Percentiles rank a stretch among this genome's conserved stretches.
phyloP scores from a whole-genome alignment of 2,329 filamentous ascomycete genomes.

The Fonsecaea monophora region DNA sequence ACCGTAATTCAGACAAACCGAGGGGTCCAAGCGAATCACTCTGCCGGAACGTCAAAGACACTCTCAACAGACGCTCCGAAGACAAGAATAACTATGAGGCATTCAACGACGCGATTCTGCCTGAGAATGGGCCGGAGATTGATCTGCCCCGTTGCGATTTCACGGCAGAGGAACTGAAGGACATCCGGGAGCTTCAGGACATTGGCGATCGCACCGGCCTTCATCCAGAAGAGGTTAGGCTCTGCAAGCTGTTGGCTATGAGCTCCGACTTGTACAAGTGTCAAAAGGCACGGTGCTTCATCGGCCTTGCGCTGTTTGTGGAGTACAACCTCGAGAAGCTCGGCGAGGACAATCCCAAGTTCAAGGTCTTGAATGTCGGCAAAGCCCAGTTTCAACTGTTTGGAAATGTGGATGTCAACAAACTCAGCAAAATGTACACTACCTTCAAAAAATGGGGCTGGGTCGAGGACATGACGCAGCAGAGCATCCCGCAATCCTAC shows the following conservation, averaged over 20 bases:
- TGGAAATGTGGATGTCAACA: slow-evolving; percentile 31
- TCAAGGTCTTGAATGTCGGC: slow-evolving; percentile 19
- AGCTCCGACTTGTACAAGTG: slow-evolving; percentile 26
- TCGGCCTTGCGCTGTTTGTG: slow-evolving; percentile 26
- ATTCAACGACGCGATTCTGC: slow-evolving; percentile 26
- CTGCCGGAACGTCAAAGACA: slow-evolving; percentile 12
- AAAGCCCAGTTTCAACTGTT: slow-evolving; percentile 25
- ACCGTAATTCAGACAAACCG: slow-evolving; percentile 12
- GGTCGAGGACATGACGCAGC: slow-evolving; percentile 15
- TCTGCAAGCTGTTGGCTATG: slow-evolving; percentile 24
- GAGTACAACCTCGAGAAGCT: slow-evolving; percentile 18
- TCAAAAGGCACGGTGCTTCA: slow-evolving; percentile 30
- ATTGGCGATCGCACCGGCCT: slow-evolving; percentile 22
- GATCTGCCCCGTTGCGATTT: not conserved
- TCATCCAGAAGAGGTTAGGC: slow-evolving; percentile 16
- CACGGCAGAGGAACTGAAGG: slow-evolving; percentile 4
- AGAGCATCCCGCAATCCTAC: not conserved
- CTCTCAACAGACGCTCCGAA: slow-evolving; percentile 17
- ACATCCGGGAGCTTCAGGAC: slow-evolving; percentile 2
- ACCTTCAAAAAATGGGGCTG: slow-evolving; percentile 25
- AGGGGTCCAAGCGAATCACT: slow-evolving; percentile 3
- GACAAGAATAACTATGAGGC: slow-evolving; percentile 11
- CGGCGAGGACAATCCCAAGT: slow-evolving; percentile 6
- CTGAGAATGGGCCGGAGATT: slow-evolving; percentile 3
- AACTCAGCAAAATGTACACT: slow-evolving; percentile 18